Base-by-base conservation (phyloP, 305 asterid species). In the Fraxinus ornus region DNA sequence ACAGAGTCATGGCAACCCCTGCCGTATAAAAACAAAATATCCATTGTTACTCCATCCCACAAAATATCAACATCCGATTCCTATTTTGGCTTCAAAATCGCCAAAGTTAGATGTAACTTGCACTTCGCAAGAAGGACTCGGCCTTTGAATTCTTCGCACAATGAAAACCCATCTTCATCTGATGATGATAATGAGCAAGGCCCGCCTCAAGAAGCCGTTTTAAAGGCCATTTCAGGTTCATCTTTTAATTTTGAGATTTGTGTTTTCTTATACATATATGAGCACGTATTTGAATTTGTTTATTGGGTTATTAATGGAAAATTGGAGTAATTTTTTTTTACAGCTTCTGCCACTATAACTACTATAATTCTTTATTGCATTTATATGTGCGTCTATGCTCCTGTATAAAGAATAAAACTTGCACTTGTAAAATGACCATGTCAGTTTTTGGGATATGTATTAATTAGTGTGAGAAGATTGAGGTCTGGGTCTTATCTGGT, bases 201-300 rank as follows among this genome's bases (percentile, higher is more conserved):
- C 13, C 98, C 98, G 10, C 98, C 99, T 71, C 98, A 95, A 78
- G 97, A 95, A 91, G 98, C 94, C 86, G 97, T 95, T 84, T 86
- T 95, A 79, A 95, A 94, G 91, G 99, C 98, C 74, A 95, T 95
- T 87, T 93, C 98, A 87, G 98, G 99, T 92, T 28, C 21, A 1
- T 21, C 78, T 79, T 22, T 78, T 10, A 36, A 71, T 71, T 30
- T 71, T 13, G 76, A 71, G 76, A 17, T 7, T 71, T 71, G 12
- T 71, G 41, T 71, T 71, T 17, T 32, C 24, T 17, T 17, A 33
- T 71, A 71, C 76, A 71, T 32, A 4, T 13, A 71, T 6, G 76
- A 15, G 28, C 47, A 32, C 17, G 41, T 32, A n/a, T 33, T 28
- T 32, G 76, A 33, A 71, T 71, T 71, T 30, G 74, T 30, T 71